Base-by-base conservation (phyloP, 345 rosid species). In the Trapa incisa region DNA sequence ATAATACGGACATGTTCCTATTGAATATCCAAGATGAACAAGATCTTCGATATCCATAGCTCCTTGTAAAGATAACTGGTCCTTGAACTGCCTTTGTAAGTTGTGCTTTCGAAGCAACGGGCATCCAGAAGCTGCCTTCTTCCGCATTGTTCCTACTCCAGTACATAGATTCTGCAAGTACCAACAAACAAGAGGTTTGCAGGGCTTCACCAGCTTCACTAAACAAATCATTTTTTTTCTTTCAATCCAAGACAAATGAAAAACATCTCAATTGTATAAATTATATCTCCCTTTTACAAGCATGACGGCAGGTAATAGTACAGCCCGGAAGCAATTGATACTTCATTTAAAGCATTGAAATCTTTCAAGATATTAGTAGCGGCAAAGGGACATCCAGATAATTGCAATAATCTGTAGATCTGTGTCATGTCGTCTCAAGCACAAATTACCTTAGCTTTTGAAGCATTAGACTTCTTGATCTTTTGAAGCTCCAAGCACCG, bases 21-120 rank as follows among this genome's bases (percentile, higher is more conserved):
- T 78, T 39, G 71, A 76, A 77, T 76, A 75, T 74, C 97, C 98
- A 65, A 87, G 79, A 68, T 77, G 80, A 75, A 88, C 88, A 67
- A 88, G 97, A 81, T 90, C 96, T 80, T 90, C 97, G 74, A 90
- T 93, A 76, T 93, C 98, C 74, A 93, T 68, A 42, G 88, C 90
- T 67, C 77, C 96, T 66, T 60, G 83, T 69, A 88, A 85, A 73
- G 84, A 74, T 41, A 80, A 60, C 72, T 75, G 79, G 47, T 68
- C 72, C 76, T 78, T 83, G 70, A 93, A 90, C 67, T 82, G 79
- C 76, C 75, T 75, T 72, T 84, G 94, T 14, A 85, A 76, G 66
- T 79, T 84, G 54, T 84, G 83, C 76, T 85, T 87, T 68, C 72
- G 73, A 70, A 93, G 97, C 94, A 93, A 78, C 41, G 97, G 97